These are phyloP conservation scores for Citropsis articulata DNA, from an alignment of 345 rosid genomes.

Conservation along the genomic window DNA sequence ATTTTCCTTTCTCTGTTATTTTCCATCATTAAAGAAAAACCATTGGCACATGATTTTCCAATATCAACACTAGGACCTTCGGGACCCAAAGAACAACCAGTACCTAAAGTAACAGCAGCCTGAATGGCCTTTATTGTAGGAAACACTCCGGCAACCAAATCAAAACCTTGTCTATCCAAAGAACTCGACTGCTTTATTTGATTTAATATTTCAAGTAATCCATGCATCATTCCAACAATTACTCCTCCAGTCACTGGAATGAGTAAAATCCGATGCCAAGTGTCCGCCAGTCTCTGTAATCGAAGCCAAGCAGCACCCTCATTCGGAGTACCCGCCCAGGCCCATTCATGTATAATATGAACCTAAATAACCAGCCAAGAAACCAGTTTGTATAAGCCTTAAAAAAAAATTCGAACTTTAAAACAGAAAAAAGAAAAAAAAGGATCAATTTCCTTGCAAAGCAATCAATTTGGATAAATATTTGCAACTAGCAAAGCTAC, in stretches of 20 bases:
- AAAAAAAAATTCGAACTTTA: background rate
- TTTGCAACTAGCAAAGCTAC: background rate
- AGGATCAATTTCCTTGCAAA: background rate
- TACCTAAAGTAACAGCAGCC: constrained; percentile 92
- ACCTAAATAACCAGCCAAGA: constrained; percentile 46
- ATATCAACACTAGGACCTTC: constrained; percentile 99
- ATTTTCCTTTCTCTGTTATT: constrained; percentile 93
- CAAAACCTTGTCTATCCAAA: constrained; percentile 71
- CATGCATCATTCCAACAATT: constrained; percentile 98
- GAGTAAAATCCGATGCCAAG: constrained; percentile 95
- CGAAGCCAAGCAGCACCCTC: constrained; percentile 99
- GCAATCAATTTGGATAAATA: constrained; percentile 9
- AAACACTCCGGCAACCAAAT: constrained; percentile 77
- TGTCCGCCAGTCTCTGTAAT: constrained; percentile 74
- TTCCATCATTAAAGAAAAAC: constrained; percentile 91
- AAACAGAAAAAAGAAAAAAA: background rate
- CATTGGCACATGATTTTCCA: constrained; percentile 94
- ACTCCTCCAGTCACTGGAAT: constrained; percentile 94
- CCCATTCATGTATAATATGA: constrained; percentile 93
- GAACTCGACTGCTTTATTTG: constrained; percentile 77
- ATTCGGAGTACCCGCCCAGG: constrained; percentile 97
- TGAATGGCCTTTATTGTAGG: constrained; percentile 90
- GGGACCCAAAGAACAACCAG: constrained; percentile 96
- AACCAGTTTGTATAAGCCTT: background rate
- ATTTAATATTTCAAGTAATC: constrained; percentile 80